Evolutionary conservation across 1,284 basidiomycete species (phyloP).

Genomic region (Phylloboletellus chloephorus): DNA sequence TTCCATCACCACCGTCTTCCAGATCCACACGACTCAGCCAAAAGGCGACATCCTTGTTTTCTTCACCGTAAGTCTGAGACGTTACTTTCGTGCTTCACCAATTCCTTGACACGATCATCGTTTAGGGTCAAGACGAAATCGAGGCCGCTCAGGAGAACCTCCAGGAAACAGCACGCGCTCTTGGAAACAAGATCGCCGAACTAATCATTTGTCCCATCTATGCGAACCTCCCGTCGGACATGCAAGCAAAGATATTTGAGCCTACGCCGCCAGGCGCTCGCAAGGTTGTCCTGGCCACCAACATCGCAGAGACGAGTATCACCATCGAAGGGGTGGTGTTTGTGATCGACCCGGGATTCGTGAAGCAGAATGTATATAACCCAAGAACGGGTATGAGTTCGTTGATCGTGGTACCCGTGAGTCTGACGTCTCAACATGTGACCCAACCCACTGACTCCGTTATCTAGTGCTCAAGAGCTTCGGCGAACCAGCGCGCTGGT

Average conservation of each 20-base stretch:
- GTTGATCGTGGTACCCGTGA: constrained; percentile 85
- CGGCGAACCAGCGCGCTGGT: constrained; percentile 94
- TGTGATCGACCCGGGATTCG: constrained; percentile 96
- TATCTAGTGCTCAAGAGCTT: constrained; percentile 85
- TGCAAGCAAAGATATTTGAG: constrained; percentile 99
- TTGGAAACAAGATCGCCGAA: constrained; percentile 95
- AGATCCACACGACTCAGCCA: constrained; percentile 98
- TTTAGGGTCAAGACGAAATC: constrained; percentile 95
- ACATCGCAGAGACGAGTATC: constrained; percentile 97
- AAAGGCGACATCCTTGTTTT: constrained; percentile 99
- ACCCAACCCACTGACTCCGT: constrained; percentile 10
- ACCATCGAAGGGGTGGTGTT: constrained; percentile 98
- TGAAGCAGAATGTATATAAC: constrained; percentile 97
- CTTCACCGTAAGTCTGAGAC: constrained; percentile 65
- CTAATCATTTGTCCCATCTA: constrained; percentile 97
- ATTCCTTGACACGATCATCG: neutral
- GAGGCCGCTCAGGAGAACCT: constrained; percentile 95
- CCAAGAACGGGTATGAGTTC: constrained; percentile 96
- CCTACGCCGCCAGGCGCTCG: constrained; percentile 94
- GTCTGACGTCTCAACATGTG: constrained; percentile 27
- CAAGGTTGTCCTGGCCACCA: constrained; percentile 97
- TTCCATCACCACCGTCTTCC: constrained; percentile 97
- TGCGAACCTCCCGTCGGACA: constrained; percentile 95
- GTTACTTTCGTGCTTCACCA: neutral
- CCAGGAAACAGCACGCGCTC: constrained; percentile 88